Evolutionary conservation across 495 filamentous ascomycete genomes (phyloP).

Genomic region (Acidiella bohemica): DNA sequence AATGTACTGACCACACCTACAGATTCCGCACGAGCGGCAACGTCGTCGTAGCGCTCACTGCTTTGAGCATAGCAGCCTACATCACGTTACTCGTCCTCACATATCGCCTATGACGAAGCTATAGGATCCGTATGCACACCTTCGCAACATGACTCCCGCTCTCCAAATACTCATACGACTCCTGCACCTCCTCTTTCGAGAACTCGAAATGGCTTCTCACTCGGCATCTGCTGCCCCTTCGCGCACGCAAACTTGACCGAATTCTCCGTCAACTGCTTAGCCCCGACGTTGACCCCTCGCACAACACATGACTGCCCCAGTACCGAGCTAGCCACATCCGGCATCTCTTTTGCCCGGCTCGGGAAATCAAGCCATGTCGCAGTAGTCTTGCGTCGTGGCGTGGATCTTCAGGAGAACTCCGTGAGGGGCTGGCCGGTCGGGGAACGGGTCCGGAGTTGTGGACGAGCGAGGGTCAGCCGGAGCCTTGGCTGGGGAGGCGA

Average conservation of each 20-base stretch:
- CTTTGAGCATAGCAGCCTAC: constrained; percentile 73
- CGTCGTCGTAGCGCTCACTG: constrained; percentile 60
- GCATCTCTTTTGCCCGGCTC: constrained; percentile 4
- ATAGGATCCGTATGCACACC: neutral
- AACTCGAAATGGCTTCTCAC: constrained; percentile 5
- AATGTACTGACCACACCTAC: no score
- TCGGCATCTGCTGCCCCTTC: neutral
- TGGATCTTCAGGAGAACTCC: constrained; percentile 25
- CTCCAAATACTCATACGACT: constrained; percentile 5
- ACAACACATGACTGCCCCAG: neutral
- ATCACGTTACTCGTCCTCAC: constrained; percentile 64
- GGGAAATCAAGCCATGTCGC: constrained; percentile 17
- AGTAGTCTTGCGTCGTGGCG: constrained; percentile 25
- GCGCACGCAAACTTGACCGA: neutral
- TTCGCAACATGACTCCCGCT: constrained; percentile 5
- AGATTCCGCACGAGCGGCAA: constrained; percentile 83
- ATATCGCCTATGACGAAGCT: constrained; percentile 38
- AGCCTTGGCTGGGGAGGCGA: constrained; percentile 2
- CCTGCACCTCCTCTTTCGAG: neutral
- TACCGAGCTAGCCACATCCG: constrained; percentile 5
- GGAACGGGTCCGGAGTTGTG: constrained; percentile 1
- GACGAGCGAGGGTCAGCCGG: neutral
- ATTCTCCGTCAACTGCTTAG: constrained; percentile 6
- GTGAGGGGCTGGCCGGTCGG: neutral
- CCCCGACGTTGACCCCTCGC: constrained; percentile 3